Evolutionary conservation across 257 asterid species (phyloP).

Genomic region (Knoxia roxburghii): DNA sequence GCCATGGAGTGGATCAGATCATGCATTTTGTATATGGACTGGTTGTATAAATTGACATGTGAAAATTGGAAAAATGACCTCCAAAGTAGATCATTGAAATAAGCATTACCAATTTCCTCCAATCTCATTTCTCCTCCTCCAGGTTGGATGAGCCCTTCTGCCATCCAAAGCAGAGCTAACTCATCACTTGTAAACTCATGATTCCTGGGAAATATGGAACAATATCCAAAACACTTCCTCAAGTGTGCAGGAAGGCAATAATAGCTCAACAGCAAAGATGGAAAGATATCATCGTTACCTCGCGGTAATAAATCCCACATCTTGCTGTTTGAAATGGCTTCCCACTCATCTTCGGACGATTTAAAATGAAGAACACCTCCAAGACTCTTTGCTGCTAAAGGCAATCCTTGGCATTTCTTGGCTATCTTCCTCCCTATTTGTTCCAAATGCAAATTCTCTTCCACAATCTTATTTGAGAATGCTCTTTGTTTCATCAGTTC

Average conservation of each 20-base stretch:
- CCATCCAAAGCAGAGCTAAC: conserved; percentile 33
- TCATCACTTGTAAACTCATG: conserved; percentile 24
- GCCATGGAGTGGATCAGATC: conserved; percentile 34
- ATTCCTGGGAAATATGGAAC: conserved; percentile 29
- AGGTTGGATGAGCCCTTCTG: conserved; percentile 32
- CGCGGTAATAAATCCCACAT: neutral
- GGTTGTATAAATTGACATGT: neutral
- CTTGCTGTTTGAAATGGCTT: conserved; percentile 5
- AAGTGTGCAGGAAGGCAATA: conserved; percentile 29
- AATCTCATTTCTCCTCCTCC: conserved; percentile 16
- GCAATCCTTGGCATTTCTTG: conserved; percentile 32
- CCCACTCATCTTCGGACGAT: conserved; percentile 24
- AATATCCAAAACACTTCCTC: conserved; percentile 36
- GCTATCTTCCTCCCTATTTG: conserved; percentile 27
- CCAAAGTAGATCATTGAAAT: conserved; percentile 25
- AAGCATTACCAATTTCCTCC: conserved; percentile 32
- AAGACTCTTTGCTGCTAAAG: conserved; percentile 33
- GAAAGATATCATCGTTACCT: conserved; percentile 4
- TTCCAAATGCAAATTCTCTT: conserved; percentile 10
- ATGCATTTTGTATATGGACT: conserved; percentile 31
- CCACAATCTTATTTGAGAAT: conserved; percentile 6
- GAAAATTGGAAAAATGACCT: conserved; percentile 34
- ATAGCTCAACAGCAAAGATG: conserved; percentile 33
- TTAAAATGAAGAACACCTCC: conserved; percentile 30
- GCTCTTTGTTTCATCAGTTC: conserved; percentile 29